A percentile compares a stretch with the other conserved stretches of the same genome.
These are phyloP conservation scores for Penstemon davidsonii DNA, from an alignment of 257 asterid genomes.

Conservation along the genomic window DNA sequence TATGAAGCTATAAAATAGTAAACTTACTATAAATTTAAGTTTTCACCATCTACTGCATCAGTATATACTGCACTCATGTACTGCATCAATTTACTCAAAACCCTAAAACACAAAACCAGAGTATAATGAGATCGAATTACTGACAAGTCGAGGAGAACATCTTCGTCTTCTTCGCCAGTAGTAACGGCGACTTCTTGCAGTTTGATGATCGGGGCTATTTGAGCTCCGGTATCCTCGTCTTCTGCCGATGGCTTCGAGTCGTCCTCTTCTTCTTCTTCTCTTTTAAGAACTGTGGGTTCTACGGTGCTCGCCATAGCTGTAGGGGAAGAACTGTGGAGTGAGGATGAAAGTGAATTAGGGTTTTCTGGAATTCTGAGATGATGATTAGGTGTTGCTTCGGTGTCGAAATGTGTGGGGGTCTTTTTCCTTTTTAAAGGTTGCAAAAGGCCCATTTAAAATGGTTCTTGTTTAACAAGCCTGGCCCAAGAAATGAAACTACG, in stretches of 20 bases:
- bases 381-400: too few species aligned
- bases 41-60: constrained; percentile 8
- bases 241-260: constrained; percentile 49
- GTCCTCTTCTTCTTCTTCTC: constrained; percentile 56
- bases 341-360: neutral
- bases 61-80: neutral
- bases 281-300: constrained; percentile 41
- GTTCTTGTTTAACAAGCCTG: too few species aligned
- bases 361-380: too few species aligned
- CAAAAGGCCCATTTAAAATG: constrained; percentile 24
- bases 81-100: neutral
- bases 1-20: too few species aligned
- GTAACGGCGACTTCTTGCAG: constrained; percentile 77
- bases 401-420: too few species aligned
- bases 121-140: constrained; percentile 23
- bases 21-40: too few species aligned
- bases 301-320: constrained; percentile 49
- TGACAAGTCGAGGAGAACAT: constrained; percentile 64
- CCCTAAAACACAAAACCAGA: neutral
- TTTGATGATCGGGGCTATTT: constrained; percentile 67
- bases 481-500: too few species aligned
- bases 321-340: neutral
- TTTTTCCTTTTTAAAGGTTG: constrained; percentile 22
- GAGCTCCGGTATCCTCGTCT: constrained; percentile 89
- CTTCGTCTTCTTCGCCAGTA: constrained; percentile 83